Evolutionary conservation across 495 filamentous ascomycete genomes (phyloP), one percentile per base, ranked within the genome.

Genomic region (Neurospora sp.): DNA sequence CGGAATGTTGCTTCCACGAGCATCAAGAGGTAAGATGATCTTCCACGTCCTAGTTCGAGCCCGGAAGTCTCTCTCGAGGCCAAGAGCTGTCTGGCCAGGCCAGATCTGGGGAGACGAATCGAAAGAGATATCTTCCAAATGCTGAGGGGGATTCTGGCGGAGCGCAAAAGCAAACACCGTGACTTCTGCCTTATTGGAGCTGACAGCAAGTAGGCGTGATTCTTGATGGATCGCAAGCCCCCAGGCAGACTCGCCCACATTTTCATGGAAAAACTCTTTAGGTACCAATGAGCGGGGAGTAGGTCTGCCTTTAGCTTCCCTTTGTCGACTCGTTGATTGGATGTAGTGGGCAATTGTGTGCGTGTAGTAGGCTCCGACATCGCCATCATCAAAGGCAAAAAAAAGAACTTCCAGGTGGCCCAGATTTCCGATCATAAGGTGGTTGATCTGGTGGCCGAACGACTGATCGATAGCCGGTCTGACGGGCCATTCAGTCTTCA

Each of bases 171-270:
- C 91, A 78, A 92, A 93, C 19, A 96, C 87, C 5, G 86, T 88
- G 69, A 96, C 89, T 38, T 88, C 82, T 36, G 85, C 81, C 4
- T 76, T 87, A 77, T 99, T 98, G 0, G 92, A 89, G 71, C 91
- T 90, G 21, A 95, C 91, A 0, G 94, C 96, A 71, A 99, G 88
- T 43, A 97, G 80, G 3, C 94, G 87, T 15, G 91, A 90, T 73
- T 90, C 84, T 74, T 90, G 88, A 77, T 98, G 95, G 17, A 96
- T 87, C 8, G 95, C 92, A 42, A 99, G 78, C 1, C 96, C 96
- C 96, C 96, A 99, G 5, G 93, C 95, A 73, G 92, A 94, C 36
- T 78, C 81, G 2, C 86, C 88, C 24, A 98, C 93, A 80, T 91
- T 92, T 71, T 91, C 86, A 76, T 89, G 87, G 72, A 96, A 93